Base-by-base conservation (phyloP, 139 green algal genomes). In the Yamagishiella unicocca region DNA sequence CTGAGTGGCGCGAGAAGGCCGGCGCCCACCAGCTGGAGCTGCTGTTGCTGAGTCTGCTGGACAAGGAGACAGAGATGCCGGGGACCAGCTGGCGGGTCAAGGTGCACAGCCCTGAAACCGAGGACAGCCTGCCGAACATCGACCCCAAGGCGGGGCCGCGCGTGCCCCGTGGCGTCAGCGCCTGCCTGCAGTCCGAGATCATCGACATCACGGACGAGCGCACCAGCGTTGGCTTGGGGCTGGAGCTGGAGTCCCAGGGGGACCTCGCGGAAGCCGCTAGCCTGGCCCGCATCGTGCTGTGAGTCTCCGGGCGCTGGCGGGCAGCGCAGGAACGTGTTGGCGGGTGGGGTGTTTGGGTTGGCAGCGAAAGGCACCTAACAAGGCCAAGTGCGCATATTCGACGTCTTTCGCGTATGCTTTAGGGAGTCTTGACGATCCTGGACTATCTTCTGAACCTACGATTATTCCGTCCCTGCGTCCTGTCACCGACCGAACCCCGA, bases 11-110 rank as follows among this genome's bases (percentile, higher is more conserved):
- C 29, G 45, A 87, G 31, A 50, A 46, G 42, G 68, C 46, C 12
- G 87, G 79, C 27, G 42, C 71, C 9, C 25, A 42, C 25, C 79
- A 87, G 43, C 35, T 90, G 70, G 68, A 88, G 71, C 68, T 90
- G 55, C 71, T 90, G 70, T 22, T 90, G 70, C 79, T 90, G 5
- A 72, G 79, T 12, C 72, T 90, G n/a, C 80, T 90, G 43, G 87
- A 90, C 33, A 42, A 54, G 4, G 87, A 90, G 58, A 17, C 37
- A 8, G 87, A 83, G 31, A 84, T 70, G 87, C 87, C 87, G 40
- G 87, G 80, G 2, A 84, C 78, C 37, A 62, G 38, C 38, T 84
- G 78, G 78, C 78, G 78, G 12, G 78, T 84, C 27, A 58, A 61
- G 58, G 78, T 84, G 22, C 55, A 61, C 27, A 33, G 27, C 40